Evolutionary conservation across 345 rosid species (phyloP).

Genomic region (Eucalyptus erythrocorys): DNA sequence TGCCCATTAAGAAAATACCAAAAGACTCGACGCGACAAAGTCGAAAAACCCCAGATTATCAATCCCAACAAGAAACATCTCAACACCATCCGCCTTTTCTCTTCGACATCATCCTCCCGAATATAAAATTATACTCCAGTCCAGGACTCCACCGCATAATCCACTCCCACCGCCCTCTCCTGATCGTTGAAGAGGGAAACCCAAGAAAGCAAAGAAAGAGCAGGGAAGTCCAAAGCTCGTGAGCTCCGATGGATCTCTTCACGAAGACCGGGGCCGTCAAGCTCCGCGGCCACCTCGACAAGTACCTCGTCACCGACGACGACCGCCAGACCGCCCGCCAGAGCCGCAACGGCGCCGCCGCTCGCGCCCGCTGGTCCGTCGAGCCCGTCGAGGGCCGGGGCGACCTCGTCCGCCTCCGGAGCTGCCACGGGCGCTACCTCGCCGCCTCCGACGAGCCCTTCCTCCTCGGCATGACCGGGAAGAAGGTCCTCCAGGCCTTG

Average conservation of each 20-base stretch:
- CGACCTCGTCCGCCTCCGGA: slow-evolving; percentile 32
- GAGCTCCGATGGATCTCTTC: slow-evolving; percentile 52
- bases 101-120: not conserved
- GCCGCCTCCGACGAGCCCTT: slow-evolving; percentile 67
- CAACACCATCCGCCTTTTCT: slow-evolving; percentile 9
- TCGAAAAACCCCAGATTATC: not conserved
- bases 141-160: not conserved
- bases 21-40: not conserved
- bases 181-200: not conserved
- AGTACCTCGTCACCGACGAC: slow-evolving; percentile 71
- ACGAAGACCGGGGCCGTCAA: slow-evolving; percentile 47
- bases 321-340: slow-evolving; percentile 57
- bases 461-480: slow-evolving; percentile 82
- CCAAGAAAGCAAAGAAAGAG: not conserved
- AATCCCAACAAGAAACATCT: slow-evolving; percentile 3
- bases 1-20: not conserved
- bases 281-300: slow-evolving; percentile 78
- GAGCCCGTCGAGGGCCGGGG: slow-evolving; percentile 43
- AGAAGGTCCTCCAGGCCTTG: slow-evolving; percentile 42
- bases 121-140: not conserved
- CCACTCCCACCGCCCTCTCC: not conserved
- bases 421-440: slow-evolving; percentile 55
- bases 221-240: not conserved
- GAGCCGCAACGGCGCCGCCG: slow-evolving; percentile 45
- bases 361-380: slow-evolving; percentile 54